Evolutionary conservation across 495 filamentous ascomycete species (phyloP).

Genomic region (Hypoxylon perforatum): DNA sequence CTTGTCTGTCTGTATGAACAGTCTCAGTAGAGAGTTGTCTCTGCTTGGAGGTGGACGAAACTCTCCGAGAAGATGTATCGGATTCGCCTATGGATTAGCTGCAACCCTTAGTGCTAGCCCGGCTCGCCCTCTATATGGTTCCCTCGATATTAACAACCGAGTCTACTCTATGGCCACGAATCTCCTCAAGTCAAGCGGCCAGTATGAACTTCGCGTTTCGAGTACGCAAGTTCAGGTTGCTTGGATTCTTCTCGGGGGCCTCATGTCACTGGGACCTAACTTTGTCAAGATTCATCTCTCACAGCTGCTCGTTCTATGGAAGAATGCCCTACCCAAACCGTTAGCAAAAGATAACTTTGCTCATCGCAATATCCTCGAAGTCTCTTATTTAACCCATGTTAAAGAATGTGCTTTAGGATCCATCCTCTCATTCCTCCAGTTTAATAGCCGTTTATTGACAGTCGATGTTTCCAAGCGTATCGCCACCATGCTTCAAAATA

Average conservation of each 20-base stretch:
- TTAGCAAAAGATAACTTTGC: conserved; percentile 87
- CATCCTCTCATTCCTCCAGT: conserved; percentile 90
- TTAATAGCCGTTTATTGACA: conserved; percentile 91
- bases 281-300: conserved; percentile 99
- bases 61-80: conserved; percentile 85
- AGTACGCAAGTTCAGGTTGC: conserved; percentile 97
- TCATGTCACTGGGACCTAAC: conserved; percentile 96
- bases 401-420: conserved; percentile 94
- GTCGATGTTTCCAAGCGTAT: conserved; percentile 95
- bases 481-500: conserved; percentile 94
- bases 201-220: conserved; percentile 89
- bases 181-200: conserved; percentile 91
- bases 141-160: conserved; percentile 92
- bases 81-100: conserved; percentile 92
- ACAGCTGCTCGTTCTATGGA: conserved; percentile 95
- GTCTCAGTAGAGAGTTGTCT: conserved; percentile 84
- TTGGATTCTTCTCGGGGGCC: conserved; percentile 94
- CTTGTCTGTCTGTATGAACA: conserved; percentile 96
- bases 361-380: conserved; percentile 83
- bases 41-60: conserved; percentile 80
- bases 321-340: conserved; percentile 96
- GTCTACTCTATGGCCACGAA: conserved; percentile 91
- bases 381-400: conserved; percentile 93
- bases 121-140: conserved; percentile 89
- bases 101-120: conserved; percentile 91